These are phyloP conservation scores for Daldinia vernicosa DNA, from an alignment of 495 filamentous ascomycete species.

Conservation along the genomic window DNA sequence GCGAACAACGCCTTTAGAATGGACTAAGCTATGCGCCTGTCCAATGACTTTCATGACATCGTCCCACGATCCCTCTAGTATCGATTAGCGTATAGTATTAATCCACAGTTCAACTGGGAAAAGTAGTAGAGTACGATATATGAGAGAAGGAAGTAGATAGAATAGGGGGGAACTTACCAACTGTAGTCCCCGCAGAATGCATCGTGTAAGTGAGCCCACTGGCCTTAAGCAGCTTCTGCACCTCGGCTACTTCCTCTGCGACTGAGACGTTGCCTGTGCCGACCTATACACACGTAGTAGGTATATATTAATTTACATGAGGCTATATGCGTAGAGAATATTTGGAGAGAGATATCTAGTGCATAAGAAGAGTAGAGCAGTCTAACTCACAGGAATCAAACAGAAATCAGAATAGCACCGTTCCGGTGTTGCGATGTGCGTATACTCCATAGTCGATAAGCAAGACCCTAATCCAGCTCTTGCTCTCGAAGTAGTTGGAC, in stretches of 20 bases:
- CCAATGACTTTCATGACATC: constrained; percentile 88
- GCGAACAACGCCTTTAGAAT: constrained; percentile 79
- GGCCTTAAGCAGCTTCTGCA: constrained; percentile 83
- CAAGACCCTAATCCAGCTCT: background rate
- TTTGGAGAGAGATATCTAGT: too few relatives aligned
- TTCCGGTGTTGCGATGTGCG: constrained; percentile 66
- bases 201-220: constrained; percentile 84
- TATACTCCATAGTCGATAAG: constrained; percentile 46
- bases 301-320: too few relatives aligned
- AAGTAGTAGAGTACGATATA: background rate
- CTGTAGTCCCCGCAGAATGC: constrained; percentile 92
- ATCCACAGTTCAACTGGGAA: background rate
- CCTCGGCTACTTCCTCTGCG: constrained; percentile 84
- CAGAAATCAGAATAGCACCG: constrained; percentile 83
- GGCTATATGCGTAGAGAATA: too few relatives aligned
- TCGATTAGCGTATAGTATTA: background rate
- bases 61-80: constrained; percentile 91
- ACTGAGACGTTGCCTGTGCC: constrained; percentile 86
- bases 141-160: background rate
- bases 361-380: too few relatives aligned
- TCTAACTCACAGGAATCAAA: constrained; percentile 72
- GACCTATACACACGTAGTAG: constrained; percentile 58
- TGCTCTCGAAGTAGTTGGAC: background rate
- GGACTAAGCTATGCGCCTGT: constrained; percentile 85
- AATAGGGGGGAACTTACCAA: constrained; percentile 68